These are phyloP conservation scores for Rhytidhysteron rufulum DNA, from an alignment of 2,329 filamentous ascomycete genomes.

Conservation along the genomic window DNA sequence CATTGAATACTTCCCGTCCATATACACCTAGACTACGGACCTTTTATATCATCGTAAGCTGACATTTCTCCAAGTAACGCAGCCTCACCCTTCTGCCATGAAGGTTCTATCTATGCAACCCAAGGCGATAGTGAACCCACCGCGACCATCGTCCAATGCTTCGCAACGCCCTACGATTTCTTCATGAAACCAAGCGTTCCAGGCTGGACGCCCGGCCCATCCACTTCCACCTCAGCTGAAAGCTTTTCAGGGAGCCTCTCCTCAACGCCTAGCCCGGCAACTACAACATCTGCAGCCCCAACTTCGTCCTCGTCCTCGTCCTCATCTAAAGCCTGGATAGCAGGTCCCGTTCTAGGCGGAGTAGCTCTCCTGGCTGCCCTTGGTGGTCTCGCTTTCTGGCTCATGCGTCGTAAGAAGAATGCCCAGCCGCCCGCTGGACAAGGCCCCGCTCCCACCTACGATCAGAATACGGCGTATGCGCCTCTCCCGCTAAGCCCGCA, in stretches of 20 bases:
- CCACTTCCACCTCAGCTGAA: background rate
- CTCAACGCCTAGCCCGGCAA: background rate
- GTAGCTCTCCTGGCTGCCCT: background rate
- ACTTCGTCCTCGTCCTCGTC: background rate
- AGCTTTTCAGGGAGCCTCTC: background rate
- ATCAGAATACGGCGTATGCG: background rate
- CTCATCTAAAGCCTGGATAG: background rate
- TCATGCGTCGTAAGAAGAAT: background rate
- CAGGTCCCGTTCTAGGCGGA: background rate
- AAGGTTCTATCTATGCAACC: background rate
- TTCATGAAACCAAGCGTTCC: background rate
- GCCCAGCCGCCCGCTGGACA: background rate
- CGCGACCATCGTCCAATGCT: background rate
- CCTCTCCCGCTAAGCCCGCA: too few relatives aligned
- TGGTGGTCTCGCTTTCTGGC: background rate
- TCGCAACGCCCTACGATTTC: background rate
- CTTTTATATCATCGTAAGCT: too few relatives aligned
- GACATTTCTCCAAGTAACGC: too few relatives aligned
- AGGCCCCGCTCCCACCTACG: background rate
- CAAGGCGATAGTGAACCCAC: background rate
- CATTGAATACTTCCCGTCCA: too few relatives aligned
- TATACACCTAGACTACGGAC: too few relatives aligned
- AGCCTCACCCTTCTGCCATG: background rate
- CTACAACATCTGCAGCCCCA: constrained; percentile 6
- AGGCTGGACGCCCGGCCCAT: background rate